phyloP scores from a whole-genome alignment of 2,329 filamentous ascomycete genomes.

The Fusarium sp. region DNA sequence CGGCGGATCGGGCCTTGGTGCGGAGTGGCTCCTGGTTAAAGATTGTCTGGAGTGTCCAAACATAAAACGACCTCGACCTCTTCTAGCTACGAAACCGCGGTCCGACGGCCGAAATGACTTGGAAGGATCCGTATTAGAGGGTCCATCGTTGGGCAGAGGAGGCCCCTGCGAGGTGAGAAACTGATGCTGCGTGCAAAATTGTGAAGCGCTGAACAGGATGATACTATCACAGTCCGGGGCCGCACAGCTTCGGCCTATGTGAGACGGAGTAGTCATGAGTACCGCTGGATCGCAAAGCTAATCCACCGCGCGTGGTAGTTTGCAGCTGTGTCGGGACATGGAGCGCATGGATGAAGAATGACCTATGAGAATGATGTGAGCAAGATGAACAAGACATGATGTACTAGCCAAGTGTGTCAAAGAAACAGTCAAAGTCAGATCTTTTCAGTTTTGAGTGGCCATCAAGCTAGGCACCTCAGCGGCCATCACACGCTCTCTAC shows the following conservation, averaged over 20 bases:
- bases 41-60: slow-evolving; percentile 15
- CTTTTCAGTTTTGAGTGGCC: slow-evolving; percentile 74
- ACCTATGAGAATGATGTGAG: slow-evolving; percentile 15
- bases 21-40: slow-evolving; percentile 1
- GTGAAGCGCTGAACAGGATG: slow-evolving; percentile 21
- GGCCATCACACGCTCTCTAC: slow-evolving; percentile 53
- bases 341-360: slow-evolving; percentile 5
- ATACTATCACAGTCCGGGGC: slow-evolving; percentile 21
- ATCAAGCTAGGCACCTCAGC: slow-evolving; percentile 60
- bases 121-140: slow-evolving; percentile 1
- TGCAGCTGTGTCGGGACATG: slow-evolving; percentile 9
- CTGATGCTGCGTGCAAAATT: slow-evolving; percentile 31
- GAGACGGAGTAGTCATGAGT: slow-evolving; percentile 30
- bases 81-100: slow-evolving; percentile 27
- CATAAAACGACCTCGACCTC: slow-evolving; percentile 18
- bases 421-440: slow-evolving; percentile 64
- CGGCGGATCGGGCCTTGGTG: neutral
- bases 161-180: neutral
- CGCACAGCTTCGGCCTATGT: slow-evolving; percentile 30
- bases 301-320: slow-evolving; percentile 15
- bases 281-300: slow-evolving; percentile 6
- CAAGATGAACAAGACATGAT: slow-evolving; percentile 1
- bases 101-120: slow-evolving; percentile 6
- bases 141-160: neutral
- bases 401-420: neutral